These are phyloP conservation scores for Botrytis byssoidea DNA, from an alignment of 2,329 filamentous ascomycete species.

Conservation along the genomic window DNA sequence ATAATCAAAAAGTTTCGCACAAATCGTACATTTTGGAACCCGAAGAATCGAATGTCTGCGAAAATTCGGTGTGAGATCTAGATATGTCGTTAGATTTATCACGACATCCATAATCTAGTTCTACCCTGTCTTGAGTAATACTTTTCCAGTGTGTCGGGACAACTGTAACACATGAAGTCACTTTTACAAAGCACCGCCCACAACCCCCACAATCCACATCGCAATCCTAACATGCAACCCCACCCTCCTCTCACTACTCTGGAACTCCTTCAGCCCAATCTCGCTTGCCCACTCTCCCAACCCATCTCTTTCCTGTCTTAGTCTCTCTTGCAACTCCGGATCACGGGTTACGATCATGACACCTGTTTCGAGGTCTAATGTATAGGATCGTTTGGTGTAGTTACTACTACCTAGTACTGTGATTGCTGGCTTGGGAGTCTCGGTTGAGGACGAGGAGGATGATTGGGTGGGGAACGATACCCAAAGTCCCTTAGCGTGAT, in stretches of 20 bases:
- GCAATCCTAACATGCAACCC: conserved; percentile 80
- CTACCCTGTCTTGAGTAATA: not conserved
- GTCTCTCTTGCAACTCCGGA: conserved; percentile 63
- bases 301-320: conserved; percentile 80
- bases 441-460: not conserved
- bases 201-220: conserved; percentile 87
- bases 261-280: conserved; percentile 75
- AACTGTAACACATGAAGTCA: not conserved
- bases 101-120: not conserved
- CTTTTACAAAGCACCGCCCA: conserved; percentile 78
- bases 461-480: conserved; percentile 55
- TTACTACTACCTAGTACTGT: conserved; percentile 83
- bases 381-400: conserved; percentile 92
- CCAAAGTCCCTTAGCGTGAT: conserved; percentile 97
- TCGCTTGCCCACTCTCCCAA: conserved; percentile 70
- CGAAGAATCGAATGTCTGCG: not conserved
- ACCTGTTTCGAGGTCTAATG: conserved; percentile 86
- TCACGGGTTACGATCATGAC: conserved; percentile 82
- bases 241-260: conserved; percentile 77
- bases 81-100: not conserved
- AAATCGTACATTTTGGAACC: not conserved
- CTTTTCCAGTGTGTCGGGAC: not conserved
- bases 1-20: not conserved
- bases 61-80: not conserved
- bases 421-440: conserved; percentile 13